Evolutionary conservation across 768 basidiomycete species (phyloP), one percentile per base, ranked within the genome.

Genomic region (Leccinum incarnatum): DNA sequence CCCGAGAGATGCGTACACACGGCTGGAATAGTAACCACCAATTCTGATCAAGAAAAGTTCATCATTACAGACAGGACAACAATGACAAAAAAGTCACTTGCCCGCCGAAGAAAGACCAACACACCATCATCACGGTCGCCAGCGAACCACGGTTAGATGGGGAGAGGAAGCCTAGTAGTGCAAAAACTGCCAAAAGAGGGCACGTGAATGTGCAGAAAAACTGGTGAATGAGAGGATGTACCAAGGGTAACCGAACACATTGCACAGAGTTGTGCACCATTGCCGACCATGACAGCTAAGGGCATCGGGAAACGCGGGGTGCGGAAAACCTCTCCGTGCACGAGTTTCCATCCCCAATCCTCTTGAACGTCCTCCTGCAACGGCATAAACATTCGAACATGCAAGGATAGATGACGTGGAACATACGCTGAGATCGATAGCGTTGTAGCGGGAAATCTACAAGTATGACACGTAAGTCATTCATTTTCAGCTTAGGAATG

Each of bases 261-360:
- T 11, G 88, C 83, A 61, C 84, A 86, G n/a, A 69, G 69, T 57
- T 69, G 68, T 51, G 68, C 67, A n/a, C 70, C 70, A 67, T 94
- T 98, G 11, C 96, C 96, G n/a, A 90, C 86, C 74, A 95, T 81
- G 37, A 94, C 83, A 3, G 93, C 87, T 8, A 98, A 76, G 8
- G 88, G 62, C 80, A 95, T 84, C 0, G 93, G 85, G 54, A 87
- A 81, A 48, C 76, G 75, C 1, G 96, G 96, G 1, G 87, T 78
- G 21, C 96, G 84, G 80, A 98, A 98, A 17, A 98, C 92, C 74
- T 98, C 96, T 21, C 94, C 95, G 65, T 97, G 94, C 23, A 98
- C 87, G 17, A 98, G 83, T 69, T 98, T 98, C 96, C 96, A 98
- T 2, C 96, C 96, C 83, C 89, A 96, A 65, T 98, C 96, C 76